Evolutionary conservation across 2,329 filamentous ascomycete species (phyloP), one percentile per base, ranked within the genome.

Genomic region (Knufia fluminis): DNA sequence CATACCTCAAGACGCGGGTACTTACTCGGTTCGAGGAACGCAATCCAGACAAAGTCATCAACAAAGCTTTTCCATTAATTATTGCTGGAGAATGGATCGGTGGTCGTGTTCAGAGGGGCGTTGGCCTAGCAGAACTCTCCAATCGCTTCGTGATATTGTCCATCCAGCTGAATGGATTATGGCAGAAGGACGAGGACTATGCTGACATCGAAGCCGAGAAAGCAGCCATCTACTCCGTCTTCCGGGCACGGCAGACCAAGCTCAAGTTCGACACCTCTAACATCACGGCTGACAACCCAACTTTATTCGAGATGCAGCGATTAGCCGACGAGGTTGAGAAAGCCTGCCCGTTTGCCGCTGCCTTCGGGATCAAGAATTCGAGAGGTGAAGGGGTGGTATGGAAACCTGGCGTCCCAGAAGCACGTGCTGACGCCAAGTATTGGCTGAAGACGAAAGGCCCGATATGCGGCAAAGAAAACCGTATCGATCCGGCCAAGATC

Each of bases 71-170:
- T 4, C 46, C 46, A 4, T 20, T 48, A 3, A 48, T 48, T 4
- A 41, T 48, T 14, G 33, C 46, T 2, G 46, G 46, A 6, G 46
- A 48, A 41, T 48, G 46, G 46, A 48, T 48, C 32, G 46, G 46
- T 8, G 8, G 16, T 4, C 23, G 17, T 3, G 46, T 48, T 8
- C 46, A 48, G 17, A 16, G 4, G 12, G 46, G 14, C 14, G 35
- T 48, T 17, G 46, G 46, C 20, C n/a, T 48, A 14, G 26, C 46
- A 9, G 2, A 48, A 20, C 35, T 48, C 33, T 26, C 17, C 4
- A 31, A 31, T 8, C 33, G 46, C 9, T 48, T 48, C 46, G 26
- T 48, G 4, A 42, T 48, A 14, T 23, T 48, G 2, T 31, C 23
- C 2, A 20, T 42, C 8, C 9, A 40, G 12, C 10, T 48, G 4